A percentile compares a stretch with the other conserved stretches of the same genome.
phyloP scores from a whole-genome alignment of 2,329 filamentous ascomycete species.

The Cladosporium sphaerospermum region DNA sequence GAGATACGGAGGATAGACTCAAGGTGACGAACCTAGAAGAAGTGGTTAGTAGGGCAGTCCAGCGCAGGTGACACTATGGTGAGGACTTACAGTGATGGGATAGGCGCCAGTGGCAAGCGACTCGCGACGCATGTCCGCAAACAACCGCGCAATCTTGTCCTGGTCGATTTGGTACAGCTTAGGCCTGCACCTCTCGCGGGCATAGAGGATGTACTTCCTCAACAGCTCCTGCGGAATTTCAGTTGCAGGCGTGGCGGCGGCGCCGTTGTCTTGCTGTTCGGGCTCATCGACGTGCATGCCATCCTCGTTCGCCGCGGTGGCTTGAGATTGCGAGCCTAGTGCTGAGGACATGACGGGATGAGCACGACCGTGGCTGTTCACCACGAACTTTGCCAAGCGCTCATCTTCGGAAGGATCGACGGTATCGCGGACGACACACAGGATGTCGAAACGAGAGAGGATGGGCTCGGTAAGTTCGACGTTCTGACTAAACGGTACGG shows the following conservation, averaged over 20 bases:
- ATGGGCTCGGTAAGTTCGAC: constrained; percentile 97
- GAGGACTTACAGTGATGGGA: constrained; percentile 78
- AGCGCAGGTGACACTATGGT: constrained; percentile 5
- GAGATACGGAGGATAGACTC: constrained; percentile 96
- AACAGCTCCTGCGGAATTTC: constrained; percentile 87
- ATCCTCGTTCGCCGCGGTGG: constrained; percentile 44
- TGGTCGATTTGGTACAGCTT: constrained; percentile 97
- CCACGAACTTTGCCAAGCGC: constrained; percentile 86
- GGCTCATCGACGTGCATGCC: constrained; percentile 55
- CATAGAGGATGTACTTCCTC: constrained; percentile 94
- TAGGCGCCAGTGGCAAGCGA: constrained; percentile 91
- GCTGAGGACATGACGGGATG: constrained; percentile 55
- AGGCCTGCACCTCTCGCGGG: constrained; percentile 78
- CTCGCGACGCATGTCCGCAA: constrained; percentile 93
- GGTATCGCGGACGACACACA: constrained; percentile 92
- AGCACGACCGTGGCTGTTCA: constrained; percentile 86
- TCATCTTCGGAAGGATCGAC: constrained; percentile 92
- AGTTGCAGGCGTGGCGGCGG: constrained; percentile 44
- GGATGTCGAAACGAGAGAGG: constrained; percentile 92
- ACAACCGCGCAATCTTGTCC: constrained; percentile 89
- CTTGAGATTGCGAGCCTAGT: constrained; percentile 22
- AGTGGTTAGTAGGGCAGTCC: constrained; percentile 16
- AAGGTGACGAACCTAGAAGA: constrained; percentile 76
- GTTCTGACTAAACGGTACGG: constrained; percentile 90
- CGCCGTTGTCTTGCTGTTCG: constrained; percentile 38